Conservation (phyloP, 108 stramenopile species). For the Pseudonitzschia pungens region DNA sequence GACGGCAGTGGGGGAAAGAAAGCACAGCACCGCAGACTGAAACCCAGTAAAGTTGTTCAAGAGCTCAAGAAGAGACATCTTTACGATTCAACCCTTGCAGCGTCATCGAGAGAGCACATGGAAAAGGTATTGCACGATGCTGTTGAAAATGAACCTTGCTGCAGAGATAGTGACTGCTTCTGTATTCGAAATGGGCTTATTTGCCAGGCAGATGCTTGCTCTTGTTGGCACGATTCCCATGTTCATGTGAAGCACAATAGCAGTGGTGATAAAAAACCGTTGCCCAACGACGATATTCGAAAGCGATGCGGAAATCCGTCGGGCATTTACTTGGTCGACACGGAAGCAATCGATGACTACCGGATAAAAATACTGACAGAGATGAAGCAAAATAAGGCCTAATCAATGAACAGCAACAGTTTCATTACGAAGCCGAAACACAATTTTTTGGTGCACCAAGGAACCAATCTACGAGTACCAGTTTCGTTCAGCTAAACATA, state of each 20-base stretch:
- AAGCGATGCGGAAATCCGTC: constrained; percentile 67
- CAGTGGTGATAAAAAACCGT: not conserved
- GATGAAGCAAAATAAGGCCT: no score
- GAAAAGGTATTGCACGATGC: constrained; percentile 62
- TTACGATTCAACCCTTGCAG: constrained; percentile 31
- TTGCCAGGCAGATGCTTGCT: constrained; percentile 86
- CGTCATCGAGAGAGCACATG: constrained; percentile 54
- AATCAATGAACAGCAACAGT: no score
- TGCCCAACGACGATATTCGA: constrained; percentile 48
- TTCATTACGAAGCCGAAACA: no score
- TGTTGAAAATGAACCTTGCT: constrained; percentile 76
- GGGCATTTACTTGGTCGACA: constrained; percentile 75
- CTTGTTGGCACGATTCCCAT: constrained; percentile 81
- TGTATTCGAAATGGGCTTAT: constrained; percentile 70
- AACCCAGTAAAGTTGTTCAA: constrained; percentile 60
- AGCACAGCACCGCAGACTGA: constrained; percentile 62
- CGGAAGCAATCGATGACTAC: constrained; percentile 47
- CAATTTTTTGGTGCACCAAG: no score
- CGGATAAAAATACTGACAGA: constrained; percentile 18
- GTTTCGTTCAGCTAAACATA: no score
- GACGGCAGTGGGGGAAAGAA: constrained; percentile 66
- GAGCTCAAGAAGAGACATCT: constrained; percentile 78
- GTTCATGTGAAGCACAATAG: constrained; percentile 18
- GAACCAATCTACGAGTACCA: no score
- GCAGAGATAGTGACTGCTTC: constrained; percentile 64